Evolutionary conservation across 352 stramenopile species (phyloP), one percentile per base, ranked within the genome.

Genomic region (Pythium scleroteichum): DNA sequence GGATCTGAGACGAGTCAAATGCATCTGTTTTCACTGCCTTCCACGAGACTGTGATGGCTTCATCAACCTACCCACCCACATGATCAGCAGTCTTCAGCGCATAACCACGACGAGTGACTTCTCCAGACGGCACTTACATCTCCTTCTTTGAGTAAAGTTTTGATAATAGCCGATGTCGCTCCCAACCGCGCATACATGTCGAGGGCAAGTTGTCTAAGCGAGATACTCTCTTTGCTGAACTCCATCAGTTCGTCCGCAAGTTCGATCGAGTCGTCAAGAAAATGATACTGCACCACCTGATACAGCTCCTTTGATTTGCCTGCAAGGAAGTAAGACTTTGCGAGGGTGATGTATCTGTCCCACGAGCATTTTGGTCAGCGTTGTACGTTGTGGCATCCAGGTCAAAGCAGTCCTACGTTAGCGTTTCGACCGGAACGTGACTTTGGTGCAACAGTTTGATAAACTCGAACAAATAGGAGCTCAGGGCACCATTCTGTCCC

Each of bases 111-210:
- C n/a, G n/a, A n/a, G n/a, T n/a, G n/a, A n/a, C n/a, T n/a, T n/a
- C n/a, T n/a, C n/a, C n/a, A n/a, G n/a, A n/a, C n/a, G n/a, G n/a
- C n/a, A n/a, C n/a, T 44, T 70, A 87, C 79, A 69, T 87, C 69
- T 44, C 71, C 78, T 6, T 72, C 29, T 17, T 76, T 62, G 50
- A 92, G 68, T 47, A 89, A 64, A 3, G 74, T 76, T 33, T 66
- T 62, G 27, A 92, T 61, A 33, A 90, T 65, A 19, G 73, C 42
- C 23, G 57, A 62, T 47, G 79, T 75, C 3, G 74, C 73, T 6
- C 75, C 72, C 4, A 91, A 53, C 0, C 79, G 78, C 39, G 73
- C 85, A 49, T 87, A 83, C 82, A 91, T 91, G 33, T 89, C 78
- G 54, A 89, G 32, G 0, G 76, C 79, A 12, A 86, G 55, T 69